phyloP scores from a whole-genome alignment of 2,329 filamentous ascomycete genomes.

The Penicillium sp. region DNA sequence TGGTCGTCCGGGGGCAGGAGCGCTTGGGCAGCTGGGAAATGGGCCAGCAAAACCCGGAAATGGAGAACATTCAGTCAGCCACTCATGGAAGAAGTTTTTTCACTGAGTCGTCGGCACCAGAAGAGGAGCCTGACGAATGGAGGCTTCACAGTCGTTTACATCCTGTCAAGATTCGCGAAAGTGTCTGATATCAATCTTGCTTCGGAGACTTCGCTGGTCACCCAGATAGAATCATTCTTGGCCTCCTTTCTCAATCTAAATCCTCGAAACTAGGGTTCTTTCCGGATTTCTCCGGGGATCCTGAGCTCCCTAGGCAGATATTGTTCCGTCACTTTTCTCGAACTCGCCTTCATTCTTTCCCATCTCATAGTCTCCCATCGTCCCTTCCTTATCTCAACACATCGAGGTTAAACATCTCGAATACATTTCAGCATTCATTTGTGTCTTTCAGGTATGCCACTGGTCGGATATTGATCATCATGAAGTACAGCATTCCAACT shows the following conservation, averaged over 20 bases:
- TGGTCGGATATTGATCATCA: conserved; percentile 13
- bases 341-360: background rate
- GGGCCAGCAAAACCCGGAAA: conserved; percentile 35
- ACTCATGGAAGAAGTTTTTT: background rate
- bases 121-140: conserved; percentile 40
- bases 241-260: background rate
- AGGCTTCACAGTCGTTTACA: conserved; percentile 38
- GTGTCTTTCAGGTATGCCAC: conserved; percentile 1
- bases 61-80: conserved; percentile 10
- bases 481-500: conserved; percentile 40
- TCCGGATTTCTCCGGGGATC: background rate
- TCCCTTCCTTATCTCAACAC: background rate
- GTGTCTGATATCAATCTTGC: conserved; percentile 40
- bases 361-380: background rate
- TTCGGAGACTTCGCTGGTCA: background rate
- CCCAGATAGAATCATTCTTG: background rate
- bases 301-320: background rate
- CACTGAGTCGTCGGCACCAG: background rate
- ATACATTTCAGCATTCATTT: background rate
- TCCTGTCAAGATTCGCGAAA: conserved; percentile 50
- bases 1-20: conserved; percentile 47
- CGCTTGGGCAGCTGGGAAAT: conserved; percentile 60
- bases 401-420: background rate
- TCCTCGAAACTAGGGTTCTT: background rate
- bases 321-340: background rate